phyloP scores from a whole-genome alignment of 1,139 yeast genomes.

The Pichia sp. region DNA sequence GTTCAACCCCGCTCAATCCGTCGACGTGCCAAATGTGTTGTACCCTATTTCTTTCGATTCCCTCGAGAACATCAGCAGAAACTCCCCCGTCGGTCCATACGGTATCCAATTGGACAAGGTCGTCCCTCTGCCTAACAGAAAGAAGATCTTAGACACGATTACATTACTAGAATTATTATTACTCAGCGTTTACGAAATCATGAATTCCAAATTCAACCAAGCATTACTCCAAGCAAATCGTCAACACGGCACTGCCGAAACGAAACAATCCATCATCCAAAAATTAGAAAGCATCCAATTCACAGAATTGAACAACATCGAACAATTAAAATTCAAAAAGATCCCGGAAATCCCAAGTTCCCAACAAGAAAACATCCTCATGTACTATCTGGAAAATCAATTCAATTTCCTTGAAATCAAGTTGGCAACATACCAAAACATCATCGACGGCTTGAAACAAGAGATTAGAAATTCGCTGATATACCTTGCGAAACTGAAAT shows the following conservation, averaged over 20 bases:
- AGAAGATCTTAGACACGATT: conserved; percentile 37
- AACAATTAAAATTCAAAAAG: conserved; percentile 1
- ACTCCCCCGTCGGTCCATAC: conserved; percentile 12
- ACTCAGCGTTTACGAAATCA: conserved; percentile 37
- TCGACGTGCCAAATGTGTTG: conserved; percentile 30
- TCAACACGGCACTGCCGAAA: conserved; percentile 7
- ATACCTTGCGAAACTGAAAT: conserved; percentile 3
- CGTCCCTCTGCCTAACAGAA: conserved; percentile 23
- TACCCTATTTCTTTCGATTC: conserved; percentile 35
- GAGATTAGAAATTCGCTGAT: conserved; percentile 17
- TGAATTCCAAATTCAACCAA: conserved; percentile 5
- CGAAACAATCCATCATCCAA: neutral
- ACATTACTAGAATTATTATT: conserved; percentile 39
- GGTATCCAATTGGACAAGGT: conserved; percentile 10
- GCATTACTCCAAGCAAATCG: conserved; percentile 3
- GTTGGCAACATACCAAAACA: conserved; percentile 13
- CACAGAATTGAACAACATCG: conserved; percentile 12
- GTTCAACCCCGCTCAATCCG: conserved; percentile 39
- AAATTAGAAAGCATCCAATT: conserved; percentile 3
- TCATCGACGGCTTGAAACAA: conserved; percentile 16
- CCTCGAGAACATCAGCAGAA: conserved; percentile 28
- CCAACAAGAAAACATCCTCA: conserved; percentile 17
- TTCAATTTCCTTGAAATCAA: conserved; percentile 14
- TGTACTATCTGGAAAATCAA: conserved; percentile 14
- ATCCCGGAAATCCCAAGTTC: conserved; percentile 12